Conservation (phyloP, 257 asterid genomes). For the Solanum chilense region DNA sequence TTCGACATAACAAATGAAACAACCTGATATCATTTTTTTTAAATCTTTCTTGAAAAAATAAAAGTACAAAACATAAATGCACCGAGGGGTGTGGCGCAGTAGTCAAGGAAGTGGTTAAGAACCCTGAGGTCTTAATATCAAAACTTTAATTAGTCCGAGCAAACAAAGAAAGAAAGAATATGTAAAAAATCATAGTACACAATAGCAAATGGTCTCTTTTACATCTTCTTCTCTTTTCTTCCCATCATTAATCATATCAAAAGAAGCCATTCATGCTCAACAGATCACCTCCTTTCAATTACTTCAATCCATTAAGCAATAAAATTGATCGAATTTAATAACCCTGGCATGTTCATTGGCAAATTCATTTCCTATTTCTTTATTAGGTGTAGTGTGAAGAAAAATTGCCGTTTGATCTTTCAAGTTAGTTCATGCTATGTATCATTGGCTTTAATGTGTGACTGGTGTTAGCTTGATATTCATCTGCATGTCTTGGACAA, state of each 20-base stretch:
- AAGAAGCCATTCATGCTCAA: background rate
- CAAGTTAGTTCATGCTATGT: background rate
- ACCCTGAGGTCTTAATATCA: background rate
- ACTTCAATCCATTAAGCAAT: background rate
- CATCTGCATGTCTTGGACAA: background rate
- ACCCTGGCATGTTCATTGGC: background rate
- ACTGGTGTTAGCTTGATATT: background rate
- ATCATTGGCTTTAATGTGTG: background rate
- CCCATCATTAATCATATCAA: background rate
- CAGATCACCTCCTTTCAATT: background rate
- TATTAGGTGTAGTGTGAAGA: background rate
- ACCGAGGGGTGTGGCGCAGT: background rate
- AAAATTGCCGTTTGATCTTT: background rate
- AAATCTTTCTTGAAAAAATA: background rate
- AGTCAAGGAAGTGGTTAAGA: background rate
- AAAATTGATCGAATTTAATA: background rate
- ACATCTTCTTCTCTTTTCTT: background rate
- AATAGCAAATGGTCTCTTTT: background rate
- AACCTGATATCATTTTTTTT: background rate
- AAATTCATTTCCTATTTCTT: background rate
- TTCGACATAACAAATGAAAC: background rate
- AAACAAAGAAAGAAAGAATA: too few species aligned
- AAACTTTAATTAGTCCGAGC: too few species aligned
- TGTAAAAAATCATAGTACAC: background rate
- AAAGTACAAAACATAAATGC: background rate